Evolutionary conservation across 2,329 filamentous ascomycete genomes (phyloP).

Genomic region (Hysterium pulicare): DNA sequence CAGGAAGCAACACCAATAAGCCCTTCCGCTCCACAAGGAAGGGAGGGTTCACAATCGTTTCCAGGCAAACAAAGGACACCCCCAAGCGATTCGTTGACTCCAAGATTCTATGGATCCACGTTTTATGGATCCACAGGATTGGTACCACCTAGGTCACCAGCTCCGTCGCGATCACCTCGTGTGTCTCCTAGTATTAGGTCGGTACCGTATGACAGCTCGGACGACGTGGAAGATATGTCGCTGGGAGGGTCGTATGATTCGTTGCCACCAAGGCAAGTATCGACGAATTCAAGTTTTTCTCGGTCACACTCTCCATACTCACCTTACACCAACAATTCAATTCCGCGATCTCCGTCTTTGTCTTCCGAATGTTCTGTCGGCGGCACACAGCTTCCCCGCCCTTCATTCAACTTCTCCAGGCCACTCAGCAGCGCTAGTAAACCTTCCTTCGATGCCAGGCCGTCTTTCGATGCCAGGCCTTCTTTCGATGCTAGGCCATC

Average conservation of each 20-base stretch:
- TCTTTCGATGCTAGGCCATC: conserved; percentile 35
- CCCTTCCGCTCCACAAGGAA: conserved; percentile 30
- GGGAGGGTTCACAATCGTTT: conserved; percentile 26
- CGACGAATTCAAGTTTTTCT: conserved; percentile 64
- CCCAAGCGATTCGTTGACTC: conserved; percentile 37
- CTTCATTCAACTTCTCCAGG: conserved; percentile 90
- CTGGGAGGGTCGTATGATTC: conserved; percentile 61
- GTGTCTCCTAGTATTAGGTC: conserved; percentile 46
- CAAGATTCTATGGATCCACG: conserved; percentile 19
- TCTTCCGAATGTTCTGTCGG: conserved; percentile 74
- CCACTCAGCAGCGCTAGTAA: conserved; percentile 74
- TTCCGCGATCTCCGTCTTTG: conserved; percentile 77
- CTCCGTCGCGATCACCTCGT: conserved; percentile 30
- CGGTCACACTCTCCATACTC: conserved; percentile 62
- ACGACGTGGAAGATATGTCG: conserved; percentile 67
- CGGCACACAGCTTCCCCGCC: conserved; percentile 58
- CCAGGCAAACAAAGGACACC: conserved; percentile 36
- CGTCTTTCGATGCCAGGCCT: no score
- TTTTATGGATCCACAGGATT: conserved; percentile 29
- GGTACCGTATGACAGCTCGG: conserved; percentile 52
- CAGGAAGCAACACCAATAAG: conserved; percentile 44
- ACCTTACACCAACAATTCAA: conserved; percentile 53
- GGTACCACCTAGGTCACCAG: conserved; percentile 40
- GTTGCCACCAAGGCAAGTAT: conserved; percentile 70
- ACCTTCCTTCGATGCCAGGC: conserved; percentile 40